Conservation (phyloP, 1,284 basidiomycete species). For the Entoloma clypeatum region DNA sequence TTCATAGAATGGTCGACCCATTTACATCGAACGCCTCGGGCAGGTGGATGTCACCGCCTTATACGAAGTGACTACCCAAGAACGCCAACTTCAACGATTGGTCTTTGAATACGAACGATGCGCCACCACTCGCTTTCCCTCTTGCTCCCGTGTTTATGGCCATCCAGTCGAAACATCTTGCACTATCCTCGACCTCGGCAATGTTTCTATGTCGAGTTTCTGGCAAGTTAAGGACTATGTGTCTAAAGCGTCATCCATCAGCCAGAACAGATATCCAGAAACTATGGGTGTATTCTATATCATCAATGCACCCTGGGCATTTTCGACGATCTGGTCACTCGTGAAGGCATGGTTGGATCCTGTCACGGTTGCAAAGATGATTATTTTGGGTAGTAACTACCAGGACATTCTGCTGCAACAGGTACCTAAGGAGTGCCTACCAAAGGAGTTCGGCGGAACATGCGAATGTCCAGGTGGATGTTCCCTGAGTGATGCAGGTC, state of each 20-base stretch:
- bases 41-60: slow-evolving; percentile 85
- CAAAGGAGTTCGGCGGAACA: slow-evolving; percentile 79
- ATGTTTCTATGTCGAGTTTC: slow-evolving; percentile 82
- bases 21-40: slow-evolving; percentile 94
- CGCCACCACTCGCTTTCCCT: slow-evolving; percentile 76
- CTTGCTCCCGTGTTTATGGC: slow-evolving; percentile 70
- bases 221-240: slow-evolving; percentile 95
- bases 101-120: slow-evolving; percentile 95
- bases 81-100: slow-evolving; percentile 87
- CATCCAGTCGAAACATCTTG: slow-evolving; percentile 96
- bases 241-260: slow-evolving; percentile 72
- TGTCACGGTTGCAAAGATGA: slow-evolving; percentile 91
- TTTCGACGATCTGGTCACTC: slow-evolving; percentile 84
- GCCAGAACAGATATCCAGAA: slow-evolving; percentile 91
- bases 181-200: slow-evolving; percentile 93
- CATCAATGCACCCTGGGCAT: slow-evolving; percentile 92
- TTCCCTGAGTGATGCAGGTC: slow-evolving; percentile 86
- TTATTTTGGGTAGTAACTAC: slow-evolving; percentile 70
- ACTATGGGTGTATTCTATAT: slow-evolving; percentile 97
- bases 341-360: slow-evolving; percentile 96
- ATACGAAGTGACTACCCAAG: slow-evolving; percentile 78
- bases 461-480: slow-evolving; percentile 84
- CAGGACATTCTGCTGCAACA: slow-evolving; percentile 71
- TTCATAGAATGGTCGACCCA: slow-evolving; percentile 85
- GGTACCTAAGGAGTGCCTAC: slow-evolving; percentile 83